Evolutionary conservation across 495 filamentous ascomycete genomes (phyloP).

Genomic region (Penicillium silybi): DNA sequence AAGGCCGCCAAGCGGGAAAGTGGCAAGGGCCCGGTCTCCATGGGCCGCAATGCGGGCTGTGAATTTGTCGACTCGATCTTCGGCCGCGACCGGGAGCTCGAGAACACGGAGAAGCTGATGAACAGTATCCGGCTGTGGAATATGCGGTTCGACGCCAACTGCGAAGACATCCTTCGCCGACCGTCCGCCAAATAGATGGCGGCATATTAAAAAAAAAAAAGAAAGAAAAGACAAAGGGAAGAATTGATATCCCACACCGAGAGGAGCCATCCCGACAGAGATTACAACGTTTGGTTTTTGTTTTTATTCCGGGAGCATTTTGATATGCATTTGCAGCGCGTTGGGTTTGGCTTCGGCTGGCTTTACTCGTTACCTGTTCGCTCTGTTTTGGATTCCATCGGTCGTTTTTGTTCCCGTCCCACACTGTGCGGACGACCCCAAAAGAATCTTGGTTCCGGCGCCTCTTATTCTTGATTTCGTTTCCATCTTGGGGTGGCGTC

Average conservation of each 20-base stretch:
- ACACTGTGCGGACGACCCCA: constrained; percentile 11
- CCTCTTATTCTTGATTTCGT: constrained; percentile 18
- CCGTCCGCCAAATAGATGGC: constrained; percentile 25
- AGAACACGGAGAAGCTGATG: constrained; percentile 95
- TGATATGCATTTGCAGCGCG: constrained; percentile 30
- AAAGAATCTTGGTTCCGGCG: constrained; percentile 30
- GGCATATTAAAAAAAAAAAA: not conserved
- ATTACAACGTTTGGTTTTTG: constrained; percentile 4
- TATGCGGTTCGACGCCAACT: constrained; percentile 94
- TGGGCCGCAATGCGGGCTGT: constrained; percentile 88
- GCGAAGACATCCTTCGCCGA: constrained; percentile 77
- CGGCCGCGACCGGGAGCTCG: constrained; percentile 84
- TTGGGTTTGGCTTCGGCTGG: constrained; percentile 26
- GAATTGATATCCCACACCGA: constrained; percentile 1
- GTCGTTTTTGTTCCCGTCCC: constrained; percentile 6
- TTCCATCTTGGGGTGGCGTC: constrained; percentile 30
- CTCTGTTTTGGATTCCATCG: constrained; percentile 9
- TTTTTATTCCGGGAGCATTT: constrained; percentile 18
- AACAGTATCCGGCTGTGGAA: constrained; percentile 87
- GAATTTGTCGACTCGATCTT: constrained; percentile 98
- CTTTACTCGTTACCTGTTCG: constrained; percentile 20
- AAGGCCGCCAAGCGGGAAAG: constrained; percentile 64
- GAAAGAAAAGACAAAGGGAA: constrained; percentile 5
- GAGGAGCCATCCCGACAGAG: not conserved
- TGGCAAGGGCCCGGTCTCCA: constrained; percentile 58